Base-by-base conservation (phyloP, 805 yeast genomes). In the Spathaspora sp. region DNA sequence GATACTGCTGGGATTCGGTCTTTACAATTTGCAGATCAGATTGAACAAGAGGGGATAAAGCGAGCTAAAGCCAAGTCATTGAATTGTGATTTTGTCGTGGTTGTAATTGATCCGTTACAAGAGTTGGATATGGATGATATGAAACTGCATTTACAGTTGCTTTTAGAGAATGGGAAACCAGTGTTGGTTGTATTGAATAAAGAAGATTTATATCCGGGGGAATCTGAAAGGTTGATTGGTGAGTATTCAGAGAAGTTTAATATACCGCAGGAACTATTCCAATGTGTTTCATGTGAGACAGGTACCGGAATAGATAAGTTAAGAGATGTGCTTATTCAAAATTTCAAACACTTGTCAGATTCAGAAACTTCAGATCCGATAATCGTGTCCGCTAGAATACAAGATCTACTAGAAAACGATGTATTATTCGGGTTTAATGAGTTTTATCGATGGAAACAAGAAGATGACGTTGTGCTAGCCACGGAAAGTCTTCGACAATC, bases 1-100 rank as follows among this genome's bases (percentile, higher is more conserved):
- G 99, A 94, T 64, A 92, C 98, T 0, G 99, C 99, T 0, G 99
- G 99, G 0, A 80, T 94, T 4, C 68, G 98, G 53, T 66, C 74
- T 10, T 52, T 73, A 0, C 60, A 70, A 0, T 63, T 68, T 1
- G 69, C 70, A 0, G 94, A 87, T 57, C 60, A 63, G 5, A 85
- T 90, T 31, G 97, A 90, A 60, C 66, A 66, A 9, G 87, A 90
- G 63, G 99, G 99, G 0, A 91, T 94, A 4, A 77, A 77, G 53
- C 74, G 94, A 48, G 96, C 98, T 0, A 82, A 80, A 51, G 66
- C 65, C 19, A 82, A 81, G 56, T 77, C 92, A 1, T 59, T 69
- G 8, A 68, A 69, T 8, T 82, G 96, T 29, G 94, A 94, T 64
- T 58, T 90, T 32, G 82, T 83, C 1, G 52, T 93, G n/a, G 81